phyloP scores from a whole-genome alignment of 768 basidiomycete species.

The Pilatotrama ljubarskyi region DNA sequence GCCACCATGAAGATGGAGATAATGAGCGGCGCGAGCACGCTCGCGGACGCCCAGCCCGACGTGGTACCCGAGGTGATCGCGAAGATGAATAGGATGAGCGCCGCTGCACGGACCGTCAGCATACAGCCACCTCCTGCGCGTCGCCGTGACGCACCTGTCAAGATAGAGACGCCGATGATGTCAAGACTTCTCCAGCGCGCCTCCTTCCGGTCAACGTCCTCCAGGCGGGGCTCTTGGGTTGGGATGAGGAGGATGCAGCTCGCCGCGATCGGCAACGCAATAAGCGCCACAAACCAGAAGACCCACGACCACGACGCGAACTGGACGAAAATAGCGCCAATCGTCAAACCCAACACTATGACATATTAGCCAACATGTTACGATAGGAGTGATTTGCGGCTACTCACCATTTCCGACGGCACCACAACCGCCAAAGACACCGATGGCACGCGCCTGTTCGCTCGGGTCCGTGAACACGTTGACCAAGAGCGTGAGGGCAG shows the following conservation, averaged over 20 bases:
- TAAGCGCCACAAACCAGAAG: conserved; percentile 46
- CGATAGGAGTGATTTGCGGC: background rate
- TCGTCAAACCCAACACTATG: conserved; percentile 35
- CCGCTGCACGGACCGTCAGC: conserved; percentile 20
- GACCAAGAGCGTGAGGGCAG: conserved; percentile 44
- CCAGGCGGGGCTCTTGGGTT: conserved; percentile 15
- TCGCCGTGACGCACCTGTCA: conserved; percentile 28
- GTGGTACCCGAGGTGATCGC: conserved; percentile 43
- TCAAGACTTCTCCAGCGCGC: conserved; percentile 34
- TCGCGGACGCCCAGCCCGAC: conserved; percentile 41
- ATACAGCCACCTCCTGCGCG: background rate
- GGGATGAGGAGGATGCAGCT: conserved; percentile 37
- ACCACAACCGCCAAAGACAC: conserved; percentile 45
- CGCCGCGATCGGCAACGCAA: conserved; percentile 35
- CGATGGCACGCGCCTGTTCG: conserved; percentile 46
- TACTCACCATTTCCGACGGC: conserved; percentile 43
- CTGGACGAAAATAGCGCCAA: conserved; percentile 40
- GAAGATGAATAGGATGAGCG: conserved; percentile 37
- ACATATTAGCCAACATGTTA: background rate
- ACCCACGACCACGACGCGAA: conserved; percentile 44
- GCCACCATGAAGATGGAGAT: conserved; percentile 39
- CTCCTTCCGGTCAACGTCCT: conserved; percentile 1
- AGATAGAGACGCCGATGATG: conserved; percentile 37
- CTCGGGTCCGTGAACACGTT: conserved; percentile 46
- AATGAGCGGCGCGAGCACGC: conserved; percentile 45